Evolutionary conservation across 148 eudicot species (phyloP), one percentile per base, ranked within the genome.

Genomic region (Diospyros lotus): DNA sequence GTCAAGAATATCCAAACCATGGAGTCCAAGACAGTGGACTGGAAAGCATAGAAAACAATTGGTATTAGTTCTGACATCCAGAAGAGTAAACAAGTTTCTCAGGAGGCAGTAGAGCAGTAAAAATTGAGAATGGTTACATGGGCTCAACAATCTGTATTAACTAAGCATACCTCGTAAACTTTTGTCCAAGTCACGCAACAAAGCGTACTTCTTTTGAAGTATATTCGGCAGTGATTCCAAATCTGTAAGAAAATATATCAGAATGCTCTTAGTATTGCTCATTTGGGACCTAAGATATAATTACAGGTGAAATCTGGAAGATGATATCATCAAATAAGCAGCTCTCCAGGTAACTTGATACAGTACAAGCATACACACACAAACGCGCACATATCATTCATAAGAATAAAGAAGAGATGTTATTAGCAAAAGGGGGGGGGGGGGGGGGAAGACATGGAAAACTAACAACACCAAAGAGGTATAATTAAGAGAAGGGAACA

Each of bases 151-250:
- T 68, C 42, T 8, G 43, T 69, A 53, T 4, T 48, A 52, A 5
- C n/a, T 58, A 52, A 53, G 75, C 79, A 78, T 74, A 94, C 98
- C 97, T 84, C 85, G 93, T 66, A 92, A 85, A 72, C 98, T 94
- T 80, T 87, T 89, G 85, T 94, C 98, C 68, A 94, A 78, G 79
- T 94, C 97, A 44, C 89, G 92, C 77, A 94, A 77, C 67, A 94
- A 79, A 10, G 93, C 88, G 64, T 94, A 94, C 80, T 94, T 94
- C 89, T 84, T 87, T 73, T 87, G 95, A 77, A 94, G 75, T 51
- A 83, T 90, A 78, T 81, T 87, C 62, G 98, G 95, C 74, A 94
- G 84, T 71, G 90, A 87, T 81, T 92, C 98, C 73, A 94, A 76
- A 85, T 89, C 98, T 94, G 86, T 28, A 81, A 44, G 28, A 64